A percentile compares a stretch with the other conserved stretches of the same genome.
Evolutionary conservation across 345 rosid genomes (phyloP).

Genomic region (Syzygium aromaticum): DNA sequence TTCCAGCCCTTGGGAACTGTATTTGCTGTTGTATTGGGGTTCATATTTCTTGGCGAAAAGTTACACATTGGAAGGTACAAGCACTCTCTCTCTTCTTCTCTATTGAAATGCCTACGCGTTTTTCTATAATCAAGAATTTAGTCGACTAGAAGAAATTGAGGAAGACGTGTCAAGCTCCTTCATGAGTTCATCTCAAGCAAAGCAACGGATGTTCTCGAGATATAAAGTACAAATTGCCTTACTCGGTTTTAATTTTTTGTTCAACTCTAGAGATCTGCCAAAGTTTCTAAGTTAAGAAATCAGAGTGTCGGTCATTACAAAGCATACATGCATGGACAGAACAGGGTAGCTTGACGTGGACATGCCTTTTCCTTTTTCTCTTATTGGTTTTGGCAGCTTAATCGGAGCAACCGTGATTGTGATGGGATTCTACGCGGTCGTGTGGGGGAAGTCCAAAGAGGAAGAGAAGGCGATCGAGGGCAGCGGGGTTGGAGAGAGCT

Average conservation of each 20-base stretch:
- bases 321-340: not conserved
- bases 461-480: not conserved
- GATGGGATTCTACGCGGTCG: not conserved
- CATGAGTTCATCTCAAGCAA: not conserved
- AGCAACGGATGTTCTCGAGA: too few relatives aligned
- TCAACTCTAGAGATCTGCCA: not conserved
- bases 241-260: not conserved
- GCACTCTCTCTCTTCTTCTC: not conserved
- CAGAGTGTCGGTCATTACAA: not conserved
- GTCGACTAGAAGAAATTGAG: not conserved
- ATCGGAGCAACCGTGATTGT: not conserved
- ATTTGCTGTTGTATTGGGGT: not conserved
- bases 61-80: not conserved
- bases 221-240: too few relatives aligned
- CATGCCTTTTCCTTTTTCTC: not conserved
- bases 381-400: not conserved
- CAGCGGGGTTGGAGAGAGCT: not conserved
- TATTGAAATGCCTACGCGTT: not conserved
- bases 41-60: not conserved
- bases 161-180: not conserved
- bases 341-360: not conserved
- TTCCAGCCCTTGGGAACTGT: not conserved
- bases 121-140: not conserved
- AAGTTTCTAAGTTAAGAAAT: not conserved
- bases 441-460: not conserved